Evolutionary conservation across 257 asterid genomes (phyloP), one percentile per base, ranked within the genome.

Genomic region (Solanum tarijense): DNA sequence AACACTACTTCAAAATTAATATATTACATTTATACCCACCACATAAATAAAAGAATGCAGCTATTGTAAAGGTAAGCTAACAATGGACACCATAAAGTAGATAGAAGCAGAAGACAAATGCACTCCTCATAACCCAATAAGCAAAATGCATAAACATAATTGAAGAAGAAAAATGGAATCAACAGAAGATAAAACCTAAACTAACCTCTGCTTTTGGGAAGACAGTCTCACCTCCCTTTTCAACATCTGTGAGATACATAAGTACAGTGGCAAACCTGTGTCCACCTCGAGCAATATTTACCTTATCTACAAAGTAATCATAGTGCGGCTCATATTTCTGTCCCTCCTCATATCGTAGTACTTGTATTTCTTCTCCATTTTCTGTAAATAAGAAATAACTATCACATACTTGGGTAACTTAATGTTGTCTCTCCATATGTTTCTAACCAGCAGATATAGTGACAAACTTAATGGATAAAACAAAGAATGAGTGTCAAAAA

Each of bases 321-420:
- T 89, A 93, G 86, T 96, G 99, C 20, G 98, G 94, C 39, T 97
- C 99, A 90, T 97, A 97, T 86, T 96, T 97, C 95, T 97, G 96
- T 13, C 99, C 99, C 78, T 91, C 94, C 93, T 97, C 99, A 85
- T 97, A 97, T 74, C 92, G 96, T 83, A 96, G 90, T 66, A 97
- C 98, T 93, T 96, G 99, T 83, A 95, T 89, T 91, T 96, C 99
- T 92, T 97, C 99, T 88, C 99, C 98, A 87, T 97, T 97, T 85
- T 96, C 98, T 96, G 90, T 75, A 84, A 89, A 89, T 69, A 87
- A 89, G 46, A 88, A 46, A 83, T 72, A 48, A 18, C 41, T 48
- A 29, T 81, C 29, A 48, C 41, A 0, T 18, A 31, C 27, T 82
- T 39, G 34, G 27, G 69, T 48, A 18, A 29, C 41, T 82, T 82